Conservation (phyloP, 768 basidiomycete species). For the Rhodotorula sphaerocarpa region DNA sequence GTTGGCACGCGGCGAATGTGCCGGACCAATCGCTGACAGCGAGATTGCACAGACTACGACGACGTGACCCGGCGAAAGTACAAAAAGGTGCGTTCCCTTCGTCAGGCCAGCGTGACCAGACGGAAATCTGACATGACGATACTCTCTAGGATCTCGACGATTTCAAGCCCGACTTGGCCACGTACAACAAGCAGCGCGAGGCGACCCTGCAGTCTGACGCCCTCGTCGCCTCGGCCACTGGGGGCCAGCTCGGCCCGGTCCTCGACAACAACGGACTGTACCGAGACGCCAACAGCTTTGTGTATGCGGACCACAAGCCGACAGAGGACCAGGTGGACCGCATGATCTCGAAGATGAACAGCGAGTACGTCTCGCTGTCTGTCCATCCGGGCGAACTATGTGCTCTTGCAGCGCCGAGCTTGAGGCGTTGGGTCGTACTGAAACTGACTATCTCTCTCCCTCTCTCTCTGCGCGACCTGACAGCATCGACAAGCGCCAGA, state of each 20-base stretch:
- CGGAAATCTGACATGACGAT: no score
- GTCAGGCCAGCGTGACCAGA: accelerated
- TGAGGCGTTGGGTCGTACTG: background rate
- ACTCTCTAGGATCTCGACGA: slow-evolving; percentile 60
- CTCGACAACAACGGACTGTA: slow-evolving; percentile 57
- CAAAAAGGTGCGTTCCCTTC: slow-evolving; percentile 50
- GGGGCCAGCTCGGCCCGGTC: slow-evolving; percentile 47
- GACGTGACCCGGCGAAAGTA: slow-evolving; percentile 81
- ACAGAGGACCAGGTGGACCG: slow-evolving; percentile 90
- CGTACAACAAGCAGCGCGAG: slow-evolving; percentile 85
- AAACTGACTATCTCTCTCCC: no score
- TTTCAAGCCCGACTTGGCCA: slow-evolving; percentile 75
- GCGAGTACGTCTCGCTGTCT: slow-evolving; percentile 60
- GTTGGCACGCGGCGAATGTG: slow-evolving; percentile 40
- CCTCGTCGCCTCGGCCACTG: slow-evolving; percentile 31
- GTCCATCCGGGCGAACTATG: no score
- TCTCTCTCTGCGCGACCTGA: background rate
- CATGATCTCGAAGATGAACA: slow-evolving; percentile 81
- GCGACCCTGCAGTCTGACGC: slow-evolving; percentile 48
- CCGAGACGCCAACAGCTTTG: slow-evolving; percentile 81
- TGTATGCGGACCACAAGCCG: slow-evolving; percentile 93
- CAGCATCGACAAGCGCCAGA: slow-evolving; percentile 81
- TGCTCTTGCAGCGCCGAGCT: no score
- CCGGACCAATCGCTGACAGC: no score
- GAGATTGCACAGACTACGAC: slow-evolving; percentile 60